These are phyloP conservation scores for Martiniozyma asiatica DNA, from an alignment of 1,139 yeast genomes.

Conservation along the genomic window DNA sequence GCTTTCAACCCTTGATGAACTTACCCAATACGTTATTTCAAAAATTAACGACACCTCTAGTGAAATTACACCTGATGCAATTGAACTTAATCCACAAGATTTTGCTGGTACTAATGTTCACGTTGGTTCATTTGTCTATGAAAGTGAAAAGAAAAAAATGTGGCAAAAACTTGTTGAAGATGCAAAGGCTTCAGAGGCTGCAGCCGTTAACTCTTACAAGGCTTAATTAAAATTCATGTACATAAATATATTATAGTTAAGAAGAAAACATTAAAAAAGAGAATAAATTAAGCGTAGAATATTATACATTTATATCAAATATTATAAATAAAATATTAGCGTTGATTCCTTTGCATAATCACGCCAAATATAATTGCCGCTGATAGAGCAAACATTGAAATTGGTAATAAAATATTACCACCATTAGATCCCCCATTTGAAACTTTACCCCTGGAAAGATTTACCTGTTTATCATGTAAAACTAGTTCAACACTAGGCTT, in stretches of 20 bases:
- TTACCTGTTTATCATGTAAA: slow-evolving; percentile 37
- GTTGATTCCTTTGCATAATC: slow-evolving; percentile 4
- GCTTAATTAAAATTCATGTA: neutral
- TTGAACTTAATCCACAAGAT: slow-evolving; percentile 41
- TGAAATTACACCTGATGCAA: slow-evolving; percentile 68
- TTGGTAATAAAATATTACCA: slow-evolving; percentile 30
- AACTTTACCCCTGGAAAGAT: too few species aligned
- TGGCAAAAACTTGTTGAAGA: slow-evolving; percentile 30
- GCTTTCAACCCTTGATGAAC: slow-evolving; percentile 37
- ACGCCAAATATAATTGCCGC: slow-evolving; percentile 46
- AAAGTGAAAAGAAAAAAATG: slow-evolving; percentile 27
- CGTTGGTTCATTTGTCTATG: slow-evolving; percentile 30
- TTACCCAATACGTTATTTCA: slow-evolving; percentile 20
- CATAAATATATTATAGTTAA: too few species aligned
- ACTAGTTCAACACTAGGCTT: slow-evolving; percentile 59
- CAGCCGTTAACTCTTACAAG: slow-evolving; percentile 18
- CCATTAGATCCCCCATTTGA: too few species aligned
- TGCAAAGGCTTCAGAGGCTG: slow-evolving; percentile 30
- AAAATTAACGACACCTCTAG: too few species aligned
- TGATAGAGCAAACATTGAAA: slow-evolving; percentile 51
- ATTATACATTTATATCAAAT: too few species aligned
- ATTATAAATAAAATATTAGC: too few species aligned
- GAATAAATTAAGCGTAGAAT: too few species aligned
- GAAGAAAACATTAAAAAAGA: too few species aligned
- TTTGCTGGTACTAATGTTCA: slow-evolving; percentile 39